A percentile compares a stretch with the other conserved stretches of the same genome.
phyloP scores from a whole-genome alignment of 371 early-diverging fungal genomes.

The Mucor racemosus region DNA sequence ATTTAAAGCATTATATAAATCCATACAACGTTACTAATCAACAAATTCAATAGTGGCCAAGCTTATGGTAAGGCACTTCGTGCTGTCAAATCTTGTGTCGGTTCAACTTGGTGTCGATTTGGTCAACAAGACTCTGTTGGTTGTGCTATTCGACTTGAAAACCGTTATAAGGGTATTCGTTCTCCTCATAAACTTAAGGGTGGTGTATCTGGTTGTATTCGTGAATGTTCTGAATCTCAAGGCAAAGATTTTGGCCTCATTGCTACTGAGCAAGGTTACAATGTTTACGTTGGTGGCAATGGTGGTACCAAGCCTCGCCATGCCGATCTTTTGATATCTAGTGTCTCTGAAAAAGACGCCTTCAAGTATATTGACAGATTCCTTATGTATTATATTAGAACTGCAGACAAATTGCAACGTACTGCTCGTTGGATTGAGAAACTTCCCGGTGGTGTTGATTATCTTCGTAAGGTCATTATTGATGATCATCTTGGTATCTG shows the following conservation, averaged over 20 bases:
- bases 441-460: constrained; percentile 67
- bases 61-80: constrained; percentile 76
- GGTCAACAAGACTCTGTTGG: constrained; percentile 74
- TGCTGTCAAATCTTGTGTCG: constrained; percentile 76
- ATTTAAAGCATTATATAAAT: constrained; percentile 25
- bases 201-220: constrained; percentile 67
- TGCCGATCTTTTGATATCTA: constrained; percentile 62
- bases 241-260: constrained; percentile 63
- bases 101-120: constrained; percentile 72
- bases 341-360: constrained; percentile 57
- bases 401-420: constrained; percentile 68
- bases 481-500: constrained; percentile 69
- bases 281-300: constrained; percentile 73
- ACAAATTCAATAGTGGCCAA: constrained; percentile 54
- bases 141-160: constrained; percentile 66
- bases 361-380: constrained; percentile 68
- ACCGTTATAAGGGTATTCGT: constrained; percentile 71
- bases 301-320: constrained; percentile 73
- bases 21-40: constrained; percentile 32
- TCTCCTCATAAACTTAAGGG: constrained; percentile 72
- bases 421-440: constrained; percentile 77
- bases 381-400: constrained; percentile 73
- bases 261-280: constrained; percentile 75
- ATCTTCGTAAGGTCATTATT: constrained; percentile 62
- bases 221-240: constrained; percentile 77